Evolutionary conservation across 352 stramenopile genomes (phyloP).

Genomic region (Pythium sp.): DNA sequence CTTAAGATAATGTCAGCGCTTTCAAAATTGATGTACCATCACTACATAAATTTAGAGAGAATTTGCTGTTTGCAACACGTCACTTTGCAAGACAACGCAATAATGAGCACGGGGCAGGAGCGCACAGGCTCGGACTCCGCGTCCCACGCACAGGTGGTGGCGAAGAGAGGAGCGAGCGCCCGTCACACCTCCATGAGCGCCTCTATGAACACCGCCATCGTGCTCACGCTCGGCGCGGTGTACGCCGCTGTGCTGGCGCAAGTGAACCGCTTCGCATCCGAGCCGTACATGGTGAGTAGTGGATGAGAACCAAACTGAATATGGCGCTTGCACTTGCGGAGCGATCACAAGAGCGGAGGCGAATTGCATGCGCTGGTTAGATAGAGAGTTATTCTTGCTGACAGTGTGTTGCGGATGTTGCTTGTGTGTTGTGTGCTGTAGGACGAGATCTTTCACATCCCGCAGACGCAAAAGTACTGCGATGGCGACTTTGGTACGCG

Average conservation of each 20-base stretch:
- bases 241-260: constrained; percentile 29
- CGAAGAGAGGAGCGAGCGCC: not conserved
- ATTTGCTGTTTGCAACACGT: not conserved
- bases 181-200: not conserved
- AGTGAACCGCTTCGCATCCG: constrained; percentile 37
- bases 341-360: too few species aligned
- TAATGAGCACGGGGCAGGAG: not conserved
- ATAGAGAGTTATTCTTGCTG: not conserved
- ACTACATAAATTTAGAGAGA: not conserved
- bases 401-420: not conserved
- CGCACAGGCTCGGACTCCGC: constrained; percentile 1
- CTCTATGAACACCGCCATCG: constrained; percentile 2
- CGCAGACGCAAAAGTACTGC: constrained; percentile 83
- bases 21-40: not conserved
- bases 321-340: not conserved
- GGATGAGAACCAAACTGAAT: not conserved
- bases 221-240: constrained; percentile 18
- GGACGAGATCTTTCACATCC: constrained; percentile 86
- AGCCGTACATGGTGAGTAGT: constrained; percentile 66
- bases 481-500: constrained; percentile 49
- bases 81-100: not conserved
- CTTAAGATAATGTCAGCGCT: not conserved
- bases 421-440: constrained; percentile 18
- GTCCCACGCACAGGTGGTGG: constrained; percentile 4
- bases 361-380: not conserved